Evolutionary conservation across 2,329 filamentous ascomycete species (phyloP), one percentile per base, ranked within the genome.

Genomic region (Sporothrix curviconia): DNA sequence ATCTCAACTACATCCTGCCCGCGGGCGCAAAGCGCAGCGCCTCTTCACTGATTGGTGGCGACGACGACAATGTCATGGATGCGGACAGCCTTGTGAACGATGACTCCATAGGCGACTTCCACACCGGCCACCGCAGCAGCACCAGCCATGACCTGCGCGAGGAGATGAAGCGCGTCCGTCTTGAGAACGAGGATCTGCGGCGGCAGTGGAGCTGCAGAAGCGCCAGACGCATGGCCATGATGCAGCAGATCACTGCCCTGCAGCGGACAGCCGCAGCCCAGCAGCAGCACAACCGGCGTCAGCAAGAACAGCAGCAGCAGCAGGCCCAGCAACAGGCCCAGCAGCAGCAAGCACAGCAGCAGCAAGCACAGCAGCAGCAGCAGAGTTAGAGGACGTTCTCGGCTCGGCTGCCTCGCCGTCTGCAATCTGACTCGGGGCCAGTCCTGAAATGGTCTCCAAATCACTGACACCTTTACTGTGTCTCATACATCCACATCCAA

Each of bases 141-240:
- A 15, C 32, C 3, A 51, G 34, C 3, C 71, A 70, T 17, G 79
- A 81, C 39, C 68, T 89, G 32, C 82, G 81, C 19, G 78, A 83
- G 47, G 84, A 89, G 67, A 71, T 87, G 60, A 88, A 87, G 71
- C 78, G 84, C 34, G 72, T 90, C 36, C 78, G 80, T n/a, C 74
- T 74, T 46, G 85, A 89, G 68, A 85, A 86, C 59, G 76, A 83
- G 61, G 81, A 84, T 63, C 73, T 85, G 47, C 75, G 75, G 61
- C 67, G 70, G 15, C 75, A 81, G 71, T 81, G 60, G 72, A 79
- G 39, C 70, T 74, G 42, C 78, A 81, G 60, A 75, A 70, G 17
- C 73, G 73, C 43, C 74, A 78, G 61, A 75, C 72, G 4, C 65
- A n/a, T 73, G 12, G 69, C 72, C 30, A 77, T 80, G 74, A 75